Evolutionary conservation across 2,329 filamentous ascomycete species (phyloP).

Genomic region (Alternaria burnsii): DNA sequence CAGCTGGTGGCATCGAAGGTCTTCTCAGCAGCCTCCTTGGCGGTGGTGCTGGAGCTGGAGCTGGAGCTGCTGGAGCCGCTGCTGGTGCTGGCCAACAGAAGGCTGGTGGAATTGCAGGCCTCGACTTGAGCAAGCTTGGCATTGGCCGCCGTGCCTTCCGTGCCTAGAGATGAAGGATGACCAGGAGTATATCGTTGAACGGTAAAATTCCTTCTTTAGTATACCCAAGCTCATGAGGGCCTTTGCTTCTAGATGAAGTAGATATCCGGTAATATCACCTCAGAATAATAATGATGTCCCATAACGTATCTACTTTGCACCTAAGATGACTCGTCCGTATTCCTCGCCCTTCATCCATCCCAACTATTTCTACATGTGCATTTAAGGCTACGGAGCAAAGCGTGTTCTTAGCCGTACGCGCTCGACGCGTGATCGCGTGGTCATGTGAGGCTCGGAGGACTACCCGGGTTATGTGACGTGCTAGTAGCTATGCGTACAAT

Average conservation of each 20-base stretch:
- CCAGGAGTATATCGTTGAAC: background rate
- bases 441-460: conserved; percentile 4
- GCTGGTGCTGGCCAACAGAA: conserved; percentile 5
- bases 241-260: conserved; percentile 3
- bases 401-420: background rate
- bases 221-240: background rate
- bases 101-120: conserved; percentile 8
- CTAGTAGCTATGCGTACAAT: background rate
- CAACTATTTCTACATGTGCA: conserved; percentile 25
- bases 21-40: conserved; percentile 2
- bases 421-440: conserved; percentile 1
- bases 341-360: conserved; percentile 24
- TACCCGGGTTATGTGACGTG: background rate
- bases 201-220: background rate
- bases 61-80: conserved; percentile 11
- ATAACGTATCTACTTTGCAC: background rate
- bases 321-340: background rate
- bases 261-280: background rate
- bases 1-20: conserved; percentile 3
- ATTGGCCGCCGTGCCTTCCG: conserved; percentile 19
- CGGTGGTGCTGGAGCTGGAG: conserved; percentile 13
- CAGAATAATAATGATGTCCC: background rate
- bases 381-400: background rate
- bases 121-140: conserved; percentile 14
- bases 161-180: conserved; percentile 13